Evolutionary conservation across 1,284 basidiomycete species (phyloP), one percentile per base, ranked within the genome.

Genomic region (Anthracocystis panici-leucophaei): DNA sequence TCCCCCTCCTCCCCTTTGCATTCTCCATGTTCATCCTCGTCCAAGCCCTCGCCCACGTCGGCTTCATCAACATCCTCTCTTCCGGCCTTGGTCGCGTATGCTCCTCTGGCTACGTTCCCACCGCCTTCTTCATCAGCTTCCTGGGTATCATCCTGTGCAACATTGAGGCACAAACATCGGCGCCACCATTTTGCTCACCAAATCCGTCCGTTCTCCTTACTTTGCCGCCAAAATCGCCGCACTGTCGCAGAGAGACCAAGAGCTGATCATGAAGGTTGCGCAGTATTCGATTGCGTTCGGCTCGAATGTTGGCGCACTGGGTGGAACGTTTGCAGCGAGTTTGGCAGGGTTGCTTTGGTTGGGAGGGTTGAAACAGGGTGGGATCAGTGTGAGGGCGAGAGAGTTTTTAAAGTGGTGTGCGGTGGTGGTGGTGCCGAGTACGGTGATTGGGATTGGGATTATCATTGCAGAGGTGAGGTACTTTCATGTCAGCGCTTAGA

Each of bases 11-110:
- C 11, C 94, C 94, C 0, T 98, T 98, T 82, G 93, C 95, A 0
- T 94, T 98, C 84, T 91, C 92, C 6, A 94, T 97, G 87, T 98
- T 98, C 87, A 94, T 98, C 79, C 90, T 98, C 51, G 94, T 97
- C 58, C 92, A 96, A 82, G 92, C 89, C 0, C 88, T 98, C 9
- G 89, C 90, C 5, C 89, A 91, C 64, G 91, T 92, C 57, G 94
- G 94, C n/a, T 98, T 96, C 93, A 93, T 97, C 27, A 88, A 90
- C 27, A 89, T 97, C 20, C 95, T 97, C 84, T 91, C 91, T 0
- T 79, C 82, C 6, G 96, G 94, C 91, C 57, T 90, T 87, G 25
- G 88, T 86, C 14, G 77, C 41, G 82, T 85, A 11, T 86, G 88
- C 7, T 80, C 88, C 12, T 80, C 79, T 38, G 87, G 86, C 79